Evolutionary conservation across 2,329 filamentous ascomycete genomes (phyloP).

Genomic region (Diaporthe eres): DNA sequence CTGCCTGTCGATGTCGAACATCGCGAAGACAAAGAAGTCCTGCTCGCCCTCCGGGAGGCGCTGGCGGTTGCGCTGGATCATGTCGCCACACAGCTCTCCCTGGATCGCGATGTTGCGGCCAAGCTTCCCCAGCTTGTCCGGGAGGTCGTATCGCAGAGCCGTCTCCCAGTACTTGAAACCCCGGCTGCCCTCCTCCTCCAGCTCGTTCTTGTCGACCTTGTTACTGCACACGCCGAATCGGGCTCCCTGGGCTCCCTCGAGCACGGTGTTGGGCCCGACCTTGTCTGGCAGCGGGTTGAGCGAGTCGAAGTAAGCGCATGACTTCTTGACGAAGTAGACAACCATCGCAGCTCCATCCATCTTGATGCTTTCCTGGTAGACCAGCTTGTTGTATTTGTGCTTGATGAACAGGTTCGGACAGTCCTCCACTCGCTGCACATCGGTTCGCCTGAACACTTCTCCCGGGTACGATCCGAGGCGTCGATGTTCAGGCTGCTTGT

Average conservation of each 20-base stretch:
- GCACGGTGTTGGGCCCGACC: conserved; percentile 41
- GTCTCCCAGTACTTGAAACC: conserved; percentile 46
- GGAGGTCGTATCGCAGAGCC: conserved; percentile 44
- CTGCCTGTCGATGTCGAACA: conserved; percentile 51
- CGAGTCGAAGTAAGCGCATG: conserved; percentile 42
- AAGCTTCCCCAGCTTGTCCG: conserved; percentile 44
- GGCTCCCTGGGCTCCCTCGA: conserved; percentile 47
- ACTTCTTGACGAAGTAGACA: conserved; percentile 52
- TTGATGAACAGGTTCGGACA: conserved; percentile 49
- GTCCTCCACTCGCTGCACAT: conserved; percentile 47
- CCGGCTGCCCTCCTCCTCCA: not conserved
- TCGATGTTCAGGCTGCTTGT: not conserved
- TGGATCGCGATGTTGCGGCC: conserved; percentile 48
- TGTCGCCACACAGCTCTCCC: conserved; percentile 51
- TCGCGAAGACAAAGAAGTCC: conserved; percentile 52
- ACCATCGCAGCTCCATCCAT: conserved; percentile 57
- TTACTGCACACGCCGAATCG: conserved; percentile 52
- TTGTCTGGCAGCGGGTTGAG: conserved; percentile 37
- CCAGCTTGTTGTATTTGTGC: conserved; percentile 43
- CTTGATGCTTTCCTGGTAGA: conserved; percentile 56
- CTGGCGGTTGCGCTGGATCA: conserved; percentile 49
- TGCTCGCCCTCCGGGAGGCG: conserved; percentile 44
- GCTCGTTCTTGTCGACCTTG: conserved; percentile 47
- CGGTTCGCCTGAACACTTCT: conserved; percentile 46
- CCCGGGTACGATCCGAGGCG: conserved; percentile 41